phyloP scores from a whole-genome alignment of 345 rosid genomes.

The Combretum micranthum region DNA sequence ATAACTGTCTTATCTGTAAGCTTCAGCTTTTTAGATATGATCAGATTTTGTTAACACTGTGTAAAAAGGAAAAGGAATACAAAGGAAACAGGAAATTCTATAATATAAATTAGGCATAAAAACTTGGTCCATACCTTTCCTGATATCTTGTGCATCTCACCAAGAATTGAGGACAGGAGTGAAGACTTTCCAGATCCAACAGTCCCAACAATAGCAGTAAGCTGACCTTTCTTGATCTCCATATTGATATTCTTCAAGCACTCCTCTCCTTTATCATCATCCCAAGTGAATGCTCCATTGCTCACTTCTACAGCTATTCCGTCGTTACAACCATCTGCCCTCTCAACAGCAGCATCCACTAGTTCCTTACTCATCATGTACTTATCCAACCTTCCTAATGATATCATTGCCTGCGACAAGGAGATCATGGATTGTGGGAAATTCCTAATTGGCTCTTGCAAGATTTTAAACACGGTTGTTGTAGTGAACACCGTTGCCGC shows the following conservation, averaged over 20 bases:
- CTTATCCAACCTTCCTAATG: slow-evolving; percentile 65
- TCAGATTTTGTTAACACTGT: neutral
- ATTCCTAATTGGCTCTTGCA: slow-evolving; percentile 84
- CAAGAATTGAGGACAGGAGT: slow-evolving; percentile 75
- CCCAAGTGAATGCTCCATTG: slow-evolving; percentile 78
- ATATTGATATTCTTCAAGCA: slow-evolving; percentile 56
- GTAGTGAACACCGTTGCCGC: slow-evolving; percentile 89
- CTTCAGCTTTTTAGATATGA: too few relatives aligned
- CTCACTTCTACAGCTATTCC: slow-evolving; percentile 53
- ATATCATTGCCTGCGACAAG: slow-evolving; percentile 86
- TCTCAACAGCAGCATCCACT: slow-evolving; percentile 50
- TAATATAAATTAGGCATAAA: too few relatives aligned
- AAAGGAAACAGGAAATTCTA: too few relatives aligned
- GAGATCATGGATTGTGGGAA: slow-evolving; percentile 96
- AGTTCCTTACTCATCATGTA: slow-evolving; percentile 81
- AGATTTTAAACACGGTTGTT: slow-evolving; percentile 75
- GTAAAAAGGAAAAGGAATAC: too few relatives aligned
- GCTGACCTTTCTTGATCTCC: slow-evolving; percentile 64
- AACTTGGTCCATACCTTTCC: slow-evolving; percentile 48
- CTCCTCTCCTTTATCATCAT: slow-evolving; percentile 51
- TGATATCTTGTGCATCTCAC: slow-evolving; percentile 83
- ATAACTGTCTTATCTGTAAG: too few relatives aligned
- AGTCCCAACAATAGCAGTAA: slow-evolving; percentile 81
- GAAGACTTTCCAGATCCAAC: slow-evolving; percentile 97
- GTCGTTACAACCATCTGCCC: slow-evolving; percentile 44